A percentile compares a stretch with the other conserved stretches of the same genome.
Conservation (phyloP, 1,284 basidiomycete genomes). For the Veloporphyrellus conicus region DNA sequence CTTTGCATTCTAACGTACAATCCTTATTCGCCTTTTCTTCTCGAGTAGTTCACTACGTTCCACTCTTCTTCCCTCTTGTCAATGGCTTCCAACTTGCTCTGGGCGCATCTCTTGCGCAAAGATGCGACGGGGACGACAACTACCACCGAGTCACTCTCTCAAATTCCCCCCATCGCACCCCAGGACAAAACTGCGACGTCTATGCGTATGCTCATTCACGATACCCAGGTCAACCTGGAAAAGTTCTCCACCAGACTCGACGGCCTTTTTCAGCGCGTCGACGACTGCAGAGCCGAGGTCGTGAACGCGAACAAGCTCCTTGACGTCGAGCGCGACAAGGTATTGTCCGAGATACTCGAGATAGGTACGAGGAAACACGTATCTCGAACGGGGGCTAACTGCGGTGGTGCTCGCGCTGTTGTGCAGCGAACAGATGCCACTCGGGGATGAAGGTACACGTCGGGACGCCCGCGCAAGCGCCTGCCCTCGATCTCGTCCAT, state of each 20-base stretch:
- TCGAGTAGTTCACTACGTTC: not conserved
- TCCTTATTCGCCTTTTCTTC: not conserved
- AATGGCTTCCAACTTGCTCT: slow-evolving; percentile 36
- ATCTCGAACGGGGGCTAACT: no score
- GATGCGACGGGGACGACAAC: slow-evolving; percentile 29
- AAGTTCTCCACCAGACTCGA: slow-evolving; percentile 52
- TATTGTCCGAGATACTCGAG: slow-evolving; percentile 43
- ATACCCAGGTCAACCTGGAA: slow-evolving; percentile 62
- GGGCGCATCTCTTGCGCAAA: slow-evolving; percentile 49
- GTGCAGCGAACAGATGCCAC: slow-evolving; percentile 56
- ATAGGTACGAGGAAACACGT: slow-evolving; percentile 39
- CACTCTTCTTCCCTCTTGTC: not conserved
- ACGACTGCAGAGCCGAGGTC: slow-evolving; percentile 42
- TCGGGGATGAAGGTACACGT: slow-evolving; percentile 53
- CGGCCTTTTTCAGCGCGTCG: slow-evolving; percentile 39
- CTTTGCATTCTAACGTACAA: rapidly evolving
- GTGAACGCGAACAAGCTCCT: slow-evolving; percentile 43
- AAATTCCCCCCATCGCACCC: slow-evolving; percentile 43
- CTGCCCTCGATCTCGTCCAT: slow-evolving; percentile 39
- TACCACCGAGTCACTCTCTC: slow-evolving; percentile 6
- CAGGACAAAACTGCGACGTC: slow-evolving; percentile 61
- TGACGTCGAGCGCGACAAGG: slow-evolving; percentile 42
- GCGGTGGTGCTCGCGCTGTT: slow-evolving; percentile 3
- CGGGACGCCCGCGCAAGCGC: slow-evolving; percentile 52
- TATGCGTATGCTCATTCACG: slow-evolving; percentile 62